Conservation (phyloP, 106 monocot genomes). For the Acorus gramineus region DNA sequence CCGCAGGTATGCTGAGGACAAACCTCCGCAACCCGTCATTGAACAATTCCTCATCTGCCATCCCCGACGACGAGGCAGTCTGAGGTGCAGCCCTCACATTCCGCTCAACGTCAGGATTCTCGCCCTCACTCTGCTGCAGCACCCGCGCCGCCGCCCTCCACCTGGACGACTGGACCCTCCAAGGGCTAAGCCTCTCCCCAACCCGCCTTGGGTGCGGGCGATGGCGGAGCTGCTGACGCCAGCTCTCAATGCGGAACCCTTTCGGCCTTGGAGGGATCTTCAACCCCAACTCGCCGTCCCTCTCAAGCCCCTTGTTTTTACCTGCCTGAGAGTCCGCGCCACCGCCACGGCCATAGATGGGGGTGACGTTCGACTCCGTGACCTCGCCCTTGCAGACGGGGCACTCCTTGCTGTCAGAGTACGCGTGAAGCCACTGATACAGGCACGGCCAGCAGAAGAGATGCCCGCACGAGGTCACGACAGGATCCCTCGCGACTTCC, state of each 20-base stretch:
- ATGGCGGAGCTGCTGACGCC: constrained; percentile 46
- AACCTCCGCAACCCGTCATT: too few species aligned
- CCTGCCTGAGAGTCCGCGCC: too few species aligned
- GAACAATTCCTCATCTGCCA: too few species aligned
- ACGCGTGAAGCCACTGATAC: constrained; percentile 79
- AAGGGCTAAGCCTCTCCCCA: constrained; percentile 1
- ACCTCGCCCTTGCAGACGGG: constrained; percentile 92
- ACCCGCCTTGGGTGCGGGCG: constrained; percentile 17
- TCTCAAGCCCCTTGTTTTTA: too few species aligned
- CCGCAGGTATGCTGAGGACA: neutral
- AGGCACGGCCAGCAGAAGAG: constrained; percentile 89
- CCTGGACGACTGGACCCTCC: neutral
- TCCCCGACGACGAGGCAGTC: too few species aligned
- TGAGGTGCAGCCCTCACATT: too few species aligned
- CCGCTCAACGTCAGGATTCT: constrained; percentile 6
- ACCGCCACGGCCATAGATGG: constrained; percentile 61
- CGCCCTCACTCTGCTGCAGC: neutral
- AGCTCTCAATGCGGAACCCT: constrained; percentile 63
- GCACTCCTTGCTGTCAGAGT: constrained; percentile 64
- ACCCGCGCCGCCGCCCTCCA: neutral
- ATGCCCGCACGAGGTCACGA: constrained; percentile 87
- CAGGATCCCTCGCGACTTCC: constrained; percentile 66
- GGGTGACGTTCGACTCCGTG: constrained; percentile 49
- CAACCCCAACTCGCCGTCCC: constrained; percentile 9
- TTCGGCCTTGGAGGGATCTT: constrained; percentile 69